Percentiles rank a stretch among this genome's conserved stretches.
Evolutionary conservation across 2,329 filamentous ascomycete species (phyloP).

Genomic region (Lachnellula arida): DNA sequence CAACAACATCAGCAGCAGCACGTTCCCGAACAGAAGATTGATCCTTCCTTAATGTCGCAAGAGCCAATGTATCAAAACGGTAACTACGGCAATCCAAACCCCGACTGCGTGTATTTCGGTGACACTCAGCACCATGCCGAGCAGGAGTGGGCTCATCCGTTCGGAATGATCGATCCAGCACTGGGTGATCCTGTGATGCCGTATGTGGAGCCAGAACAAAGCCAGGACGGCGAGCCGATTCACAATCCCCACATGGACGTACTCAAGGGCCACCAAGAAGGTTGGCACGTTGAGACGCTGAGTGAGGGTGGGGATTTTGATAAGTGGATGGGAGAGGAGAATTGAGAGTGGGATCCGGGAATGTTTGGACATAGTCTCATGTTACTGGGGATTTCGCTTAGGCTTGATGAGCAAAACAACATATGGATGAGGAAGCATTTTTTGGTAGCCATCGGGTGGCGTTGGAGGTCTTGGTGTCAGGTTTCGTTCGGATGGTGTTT

Average conservation of each 20-base stretch:
- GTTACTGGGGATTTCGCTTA: background rate
- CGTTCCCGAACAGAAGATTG: conserved; percentile 21
- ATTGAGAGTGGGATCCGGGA: background rate
- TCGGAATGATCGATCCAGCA: conserved; percentile 10
- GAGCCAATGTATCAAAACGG: conserved; percentile 19
- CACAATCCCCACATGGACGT: conserved; percentile 29
- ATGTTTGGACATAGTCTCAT: background rate
- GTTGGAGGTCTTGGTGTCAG: conserved; percentile 11
- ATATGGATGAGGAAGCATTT: conserved; percentile 8
- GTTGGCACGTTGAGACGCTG: conserved; percentile 30
- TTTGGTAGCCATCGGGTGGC: conserved; percentile 8
- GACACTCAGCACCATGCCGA: conserved; percentile 19
- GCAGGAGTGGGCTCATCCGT: conserved; percentile 17
- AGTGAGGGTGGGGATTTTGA: conserved; percentile 30
- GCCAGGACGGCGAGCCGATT: conserved; percentile 21
- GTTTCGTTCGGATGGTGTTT: background rate
- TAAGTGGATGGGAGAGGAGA: conserved; percentile 29
- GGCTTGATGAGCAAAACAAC: conserved; percentile 1
- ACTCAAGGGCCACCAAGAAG: conserved; percentile 27
- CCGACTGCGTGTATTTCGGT: conserved; percentile 23
- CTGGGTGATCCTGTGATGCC: conserved; percentile 17
- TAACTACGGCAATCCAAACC: conserved; percentile 12
- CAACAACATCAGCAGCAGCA: conserved; percentile 6
- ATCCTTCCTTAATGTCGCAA: conserved; percentile 26
- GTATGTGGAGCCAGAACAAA: conserved; percentile 22